Conservation (phyloP, 2,329 filamentous ascomycete species). For the Calonectria pseudoturangicola region DNA sequence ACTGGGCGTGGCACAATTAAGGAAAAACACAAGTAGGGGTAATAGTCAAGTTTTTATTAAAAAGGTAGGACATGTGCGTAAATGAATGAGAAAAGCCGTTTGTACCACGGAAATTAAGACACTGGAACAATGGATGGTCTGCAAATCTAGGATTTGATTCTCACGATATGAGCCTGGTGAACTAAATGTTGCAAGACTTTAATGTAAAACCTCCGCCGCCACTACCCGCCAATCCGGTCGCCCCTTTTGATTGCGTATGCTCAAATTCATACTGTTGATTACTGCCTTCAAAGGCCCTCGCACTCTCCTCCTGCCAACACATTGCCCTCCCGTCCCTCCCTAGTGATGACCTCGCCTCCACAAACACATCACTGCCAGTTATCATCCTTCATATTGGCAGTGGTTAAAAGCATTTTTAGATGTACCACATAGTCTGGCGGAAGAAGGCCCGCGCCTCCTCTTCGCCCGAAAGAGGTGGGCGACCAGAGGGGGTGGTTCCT, state of each 20-base stretch:
- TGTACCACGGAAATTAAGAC: background rate
- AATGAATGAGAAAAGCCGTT: too few species aligned
- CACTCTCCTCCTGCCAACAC: conserved; percentile 3
- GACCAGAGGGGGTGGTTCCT: conserved; percentile 47
- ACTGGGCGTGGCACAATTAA: too few species aligned
- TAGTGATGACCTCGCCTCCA: background rate
- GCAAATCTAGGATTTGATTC: conserved; percentile 8
- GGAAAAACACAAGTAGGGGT: too few species aligned
- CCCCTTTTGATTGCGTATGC: conserved; percentile 56
- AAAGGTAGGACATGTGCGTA: too few species aligned
- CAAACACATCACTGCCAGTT: background rate
- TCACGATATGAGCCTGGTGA: background rate
- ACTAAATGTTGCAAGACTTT: conserved; percentile 36
- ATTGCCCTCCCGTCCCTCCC: conserved; percentile 20
- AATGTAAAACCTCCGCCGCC: conserved; percentile 58
- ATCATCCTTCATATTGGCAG: background rate
- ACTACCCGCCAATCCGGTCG: conserved; percentile 60
- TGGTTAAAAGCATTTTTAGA: conserved; percentile 52
- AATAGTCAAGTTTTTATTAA: too few species aligned
- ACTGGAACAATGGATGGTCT: background rate
- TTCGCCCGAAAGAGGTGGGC: conserved; percentile 54
- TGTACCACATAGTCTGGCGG: conserved; percentile 66
- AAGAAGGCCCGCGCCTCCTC: conserved; percentile 60
- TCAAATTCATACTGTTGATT: background rate
- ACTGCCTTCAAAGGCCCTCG: background rate